Evolutionary conservation across 768 basidiomycete species (phyloP), one percentile per base, ranked within the genome.

Genomic region (Dictyophora rubrovolvata): DNA sequence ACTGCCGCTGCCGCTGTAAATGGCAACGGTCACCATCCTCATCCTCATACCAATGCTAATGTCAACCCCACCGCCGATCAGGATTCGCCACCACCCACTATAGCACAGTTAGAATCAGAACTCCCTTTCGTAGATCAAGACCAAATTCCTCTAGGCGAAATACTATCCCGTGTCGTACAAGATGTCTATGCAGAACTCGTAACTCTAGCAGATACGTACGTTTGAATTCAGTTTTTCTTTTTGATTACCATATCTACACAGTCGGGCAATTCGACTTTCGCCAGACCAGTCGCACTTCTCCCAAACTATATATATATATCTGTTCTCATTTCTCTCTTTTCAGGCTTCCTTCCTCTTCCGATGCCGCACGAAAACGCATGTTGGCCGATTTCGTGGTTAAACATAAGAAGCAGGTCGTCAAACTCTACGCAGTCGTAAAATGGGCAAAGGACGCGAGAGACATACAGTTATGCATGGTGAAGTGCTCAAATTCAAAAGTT

Each of bases 351-450:
- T 85, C 85, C 66, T 87, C 87, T 85, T 89, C 88, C 14, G 89
- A 92, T 65, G 73, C 72, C 20, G 86, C 84, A 53, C 80, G 91
- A 54, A 93, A 93, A 66, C 82, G 88, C 36, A 83, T 79, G 17
- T 72, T 94, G 34, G 89, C 89, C 1, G 90, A 93, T 63, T 94
- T 88, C 82, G 90, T 92, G 0, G 86, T 92, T n/a, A 84, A 86
- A 69, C 89, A 81, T 5, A 89, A 94, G 71, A 87, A 92, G 65
- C 92, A 95, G 66, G 82, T 92, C 35, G 86, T 92, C 33, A 93
- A 93, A 69, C 72, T 94, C 14, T 90, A 91, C 65, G 93, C 91
- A 11, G 80, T 93, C 28, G 79, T 81, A 8, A 88, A 92, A 65
- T 96, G 93, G 93, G 79, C 88, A 37, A 78, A 87, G 61, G 91